These are phyloP conservation scores for Sarocladium strictum DNA, from an alignment of 2,329 filamentous ascomycete genomes.

Conservation along the genomic window DNA sequence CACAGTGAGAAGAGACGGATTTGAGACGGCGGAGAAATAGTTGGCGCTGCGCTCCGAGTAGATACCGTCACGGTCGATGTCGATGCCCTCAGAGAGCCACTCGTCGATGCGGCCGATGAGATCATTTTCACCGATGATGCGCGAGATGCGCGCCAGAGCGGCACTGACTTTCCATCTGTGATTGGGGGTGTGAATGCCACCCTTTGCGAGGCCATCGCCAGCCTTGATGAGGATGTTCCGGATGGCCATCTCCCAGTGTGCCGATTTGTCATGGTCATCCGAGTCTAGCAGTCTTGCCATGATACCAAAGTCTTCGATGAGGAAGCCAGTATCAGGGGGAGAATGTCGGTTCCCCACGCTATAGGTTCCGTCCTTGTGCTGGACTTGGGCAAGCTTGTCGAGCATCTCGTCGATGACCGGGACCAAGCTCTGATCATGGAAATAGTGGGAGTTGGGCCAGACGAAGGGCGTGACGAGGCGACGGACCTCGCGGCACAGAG, in stretches of 20 bases:
- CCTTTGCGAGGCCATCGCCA: constrained; percentile 12
- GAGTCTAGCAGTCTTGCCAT: constrained; percentile 15
- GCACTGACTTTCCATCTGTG: constrained; percentile 16
- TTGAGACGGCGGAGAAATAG: constrained; percentile 16
- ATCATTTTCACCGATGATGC: constrained; percentile 8
- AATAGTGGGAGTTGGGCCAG: constrained; percentile 15
- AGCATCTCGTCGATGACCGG: constrained; percentile 16
- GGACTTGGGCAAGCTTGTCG: constrained; percentile 10
- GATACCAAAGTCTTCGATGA: constrained; percentile 17
- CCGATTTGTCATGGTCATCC: constrained; percentile 13
- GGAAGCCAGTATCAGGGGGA: constrained; percentile 16
- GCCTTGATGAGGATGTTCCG: constrained; percentile 15
- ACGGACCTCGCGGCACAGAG: constrained; percentile 13
- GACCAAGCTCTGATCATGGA: constrained; percentile 14
- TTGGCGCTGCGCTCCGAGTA: constrained; percentile 16
- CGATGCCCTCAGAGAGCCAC: constrained; percentile 16
- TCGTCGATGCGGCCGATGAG: constrained; percentile 14
- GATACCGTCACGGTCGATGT: constrained; percentile 17
- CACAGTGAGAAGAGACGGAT: constrained; percentile 15
- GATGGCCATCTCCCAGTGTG: constrained; percentile 12
- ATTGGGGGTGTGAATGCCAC: constrained; percentile 17
- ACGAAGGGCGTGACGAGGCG: constrained; percentile 15
- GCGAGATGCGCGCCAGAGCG: constrained; percentile 15
- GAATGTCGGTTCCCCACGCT: constrained; percentile 16
- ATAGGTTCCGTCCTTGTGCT: constrained; percentile 15